A percentile compares a stretch with the other conserved stretches of the same genome.
phyloP scores from a whole-genome alignment of 306 rosid genomes.

The Acmispon strigosus region DNA sequence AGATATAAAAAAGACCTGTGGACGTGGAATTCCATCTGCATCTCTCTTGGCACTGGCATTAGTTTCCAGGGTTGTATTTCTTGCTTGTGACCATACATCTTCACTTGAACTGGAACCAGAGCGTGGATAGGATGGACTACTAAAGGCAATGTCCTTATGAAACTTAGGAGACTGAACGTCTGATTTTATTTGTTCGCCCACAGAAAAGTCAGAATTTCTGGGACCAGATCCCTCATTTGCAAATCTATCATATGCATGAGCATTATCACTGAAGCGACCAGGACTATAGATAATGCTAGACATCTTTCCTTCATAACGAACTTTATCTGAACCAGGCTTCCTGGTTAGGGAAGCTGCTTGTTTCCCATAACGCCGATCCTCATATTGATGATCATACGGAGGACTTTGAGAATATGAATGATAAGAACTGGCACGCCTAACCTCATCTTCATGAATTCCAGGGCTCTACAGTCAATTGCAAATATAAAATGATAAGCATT shows the following conservation, averaged over 20 bases:
- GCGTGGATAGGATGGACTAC: constrained; percentile 48
- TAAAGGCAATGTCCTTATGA: constrained; percentile 43
- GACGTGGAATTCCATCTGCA: constrained; percentile 33
- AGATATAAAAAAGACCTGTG: constrained; percentile 35
- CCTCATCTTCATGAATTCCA: constrained; percentile 49
- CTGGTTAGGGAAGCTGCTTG: constrained; percentile 60
- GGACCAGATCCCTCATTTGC: constrained; percentile 70
- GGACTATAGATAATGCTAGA: constrained; percentile 68
- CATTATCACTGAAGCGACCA: constrained; percentile 58
- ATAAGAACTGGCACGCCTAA: constrained; percentile 93
- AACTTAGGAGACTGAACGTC: constrained; percentile 60
- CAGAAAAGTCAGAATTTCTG: constrained; percentile 69
- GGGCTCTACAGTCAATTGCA: constrained; percentile 45
- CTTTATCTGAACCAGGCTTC: constrained; percentile 89
- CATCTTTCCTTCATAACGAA: constrained; percentile 67
- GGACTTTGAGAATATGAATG: constrained; percentile 98
- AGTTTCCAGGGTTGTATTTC: constrained; percentile 30
- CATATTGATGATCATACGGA: constrained; percentile 95
- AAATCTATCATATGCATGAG: constrained; percentile 57
- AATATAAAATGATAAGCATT: constrained; percentile 15
- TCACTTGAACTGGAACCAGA: constrained; percentile 44
- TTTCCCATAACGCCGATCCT: constrained; percentile 85
- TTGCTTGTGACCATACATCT: constrained; percentile 41
- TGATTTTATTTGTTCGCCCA: constrained; percentile 59
- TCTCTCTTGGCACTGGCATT: constrained; percentile 30